These are phyloP conservation scores for Sugiyamaella marilandica DNA, from an alignment of 805 yeast genomes.

Conservation along the genomic window DNA sequence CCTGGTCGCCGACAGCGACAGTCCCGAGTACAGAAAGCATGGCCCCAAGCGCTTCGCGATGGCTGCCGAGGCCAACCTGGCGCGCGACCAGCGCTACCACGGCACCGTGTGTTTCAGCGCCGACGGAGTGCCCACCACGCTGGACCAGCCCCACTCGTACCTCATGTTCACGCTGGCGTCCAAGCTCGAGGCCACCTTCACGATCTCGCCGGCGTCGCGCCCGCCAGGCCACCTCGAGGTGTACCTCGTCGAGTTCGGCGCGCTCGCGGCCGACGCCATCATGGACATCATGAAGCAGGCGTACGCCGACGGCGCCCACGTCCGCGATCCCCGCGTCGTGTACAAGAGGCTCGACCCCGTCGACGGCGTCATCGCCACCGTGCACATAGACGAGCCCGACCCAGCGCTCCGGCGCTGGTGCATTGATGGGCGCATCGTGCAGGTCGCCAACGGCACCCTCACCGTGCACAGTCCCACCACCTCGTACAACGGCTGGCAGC, in stretches of 20 bases:
- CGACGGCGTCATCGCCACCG: conserved; percentile 7
- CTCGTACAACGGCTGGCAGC: conserved; percentile 29
- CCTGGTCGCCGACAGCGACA: conserved; percentile 73
- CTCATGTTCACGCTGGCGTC: conserved; percentile 53
- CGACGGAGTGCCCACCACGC: conserved; percentile 9
- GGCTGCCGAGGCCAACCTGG: conserved; percentile 58
- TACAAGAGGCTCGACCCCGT: conserved; percentile 36
- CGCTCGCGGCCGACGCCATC: conserved; percentile 34
- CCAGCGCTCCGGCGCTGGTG: conserved; percentile 50
- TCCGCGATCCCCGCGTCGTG: conserved; percentile 43
- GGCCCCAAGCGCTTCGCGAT: conserved; percentile 65
- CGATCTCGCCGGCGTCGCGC: conserved; percentile 56
- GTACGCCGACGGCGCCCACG: conserved; percentile 54
- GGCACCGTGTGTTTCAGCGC: conserved; percentile 35
- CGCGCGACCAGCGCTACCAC: conserved; percentile 46
- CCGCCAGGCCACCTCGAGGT: conserved; percentile 38
- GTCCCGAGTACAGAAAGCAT: conserved; percentile 55
- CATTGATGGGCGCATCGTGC: conserved; percentile 57
- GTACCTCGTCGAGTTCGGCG: conserved; percentile 45
- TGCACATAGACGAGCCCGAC: conserved; percentile 31
- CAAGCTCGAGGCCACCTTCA: conserved; percentile 55
- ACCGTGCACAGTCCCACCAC: conserved; percentile 19
- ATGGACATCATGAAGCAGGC: conserved; percentile 55
- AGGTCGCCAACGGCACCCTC: conserved; percentile 22
- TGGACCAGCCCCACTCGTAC: conserved; percentile 50